A percentile compares a stretch with the other conserved stretches of the same genome.
Conservation (phyloP, 306 rosid genomes). For the Medicago ruthenica region DNA sequence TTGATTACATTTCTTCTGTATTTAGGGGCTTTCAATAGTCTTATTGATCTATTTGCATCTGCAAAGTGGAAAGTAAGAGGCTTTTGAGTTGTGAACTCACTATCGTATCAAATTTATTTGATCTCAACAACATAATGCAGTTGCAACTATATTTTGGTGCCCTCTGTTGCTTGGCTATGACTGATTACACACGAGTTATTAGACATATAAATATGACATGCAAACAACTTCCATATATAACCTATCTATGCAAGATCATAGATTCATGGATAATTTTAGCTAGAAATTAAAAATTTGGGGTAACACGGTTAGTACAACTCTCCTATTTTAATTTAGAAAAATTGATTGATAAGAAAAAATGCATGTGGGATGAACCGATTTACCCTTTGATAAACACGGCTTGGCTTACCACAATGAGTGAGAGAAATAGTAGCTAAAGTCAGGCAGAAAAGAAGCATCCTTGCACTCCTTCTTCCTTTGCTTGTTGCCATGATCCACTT, state of each 20-base stretch:
- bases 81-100: slow-evolving; percentile 14
- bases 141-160: neutral
- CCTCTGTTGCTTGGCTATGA: slow-evolving; percentile 17
- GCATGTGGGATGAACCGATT: neutral
- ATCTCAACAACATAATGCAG: slow-evolving; percentile 17
- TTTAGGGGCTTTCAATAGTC: slow-evolving; percentile 41
- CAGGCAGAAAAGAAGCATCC: slow-evolving; percentile 53
- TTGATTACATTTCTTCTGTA: slow-evolving; percentile 49
- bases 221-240: slow-evolving; percentile 10
- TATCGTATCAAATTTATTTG: neutral
- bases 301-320: neutral
- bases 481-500: slow-evolving; percentile 55
- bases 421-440: slow-evolving; percentile 54
- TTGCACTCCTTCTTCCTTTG: slow-evolving; percentile 45
- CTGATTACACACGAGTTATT: neutral
- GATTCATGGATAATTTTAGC: slow-evolving; percentile 18
- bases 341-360: neutral
- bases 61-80: slow-evolving; percentile 24
- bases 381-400: no score
- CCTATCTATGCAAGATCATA: slow-evolving; percentile 32
- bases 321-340: neutral
- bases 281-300: slow-evolving; percentile 5
- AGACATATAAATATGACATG: slow-evolving; percentile 7
- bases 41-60: slow-evolving; percentile 69
- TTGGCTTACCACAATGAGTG: slow-evolving; percentile 69